Base-by-base conservation (phyloP, 495 filamentous ascomycete species). In the Barbatosphaeria neglecta region DNA sequence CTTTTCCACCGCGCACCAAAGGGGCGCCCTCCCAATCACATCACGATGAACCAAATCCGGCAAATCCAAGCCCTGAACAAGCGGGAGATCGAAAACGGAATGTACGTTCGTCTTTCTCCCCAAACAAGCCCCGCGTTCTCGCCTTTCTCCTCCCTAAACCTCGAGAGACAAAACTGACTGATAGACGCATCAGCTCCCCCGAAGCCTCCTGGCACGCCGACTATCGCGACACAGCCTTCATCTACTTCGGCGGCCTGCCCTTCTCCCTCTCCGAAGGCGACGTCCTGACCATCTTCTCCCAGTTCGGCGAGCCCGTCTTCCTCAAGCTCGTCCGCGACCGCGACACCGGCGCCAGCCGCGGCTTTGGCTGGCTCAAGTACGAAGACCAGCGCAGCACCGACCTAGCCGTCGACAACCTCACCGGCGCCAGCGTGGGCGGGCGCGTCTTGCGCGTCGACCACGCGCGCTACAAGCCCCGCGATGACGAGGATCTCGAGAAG, bases 371-470 rank as follows among this genome's bases (percentile, higher is more conserved):
- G 70, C 74, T 98, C 44, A 98, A 98, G 63, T 98, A 96, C 64
- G 92, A 98, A 59, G 92, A 98, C 64, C 92, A 98, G 74, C 80
- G 93, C 48, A 95, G 88, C 61, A 90, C 86, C 35, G 89, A 95
- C 64, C 70, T 98, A 27, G 92, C 92, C 2, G 92, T 98, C 2
- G 92, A 98, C 65, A 98, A 98, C 60, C 65, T 98, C 6, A 84
- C 87, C 38, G 92, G 92, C 15, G 81, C 89, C 20, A 82, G 76
- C 22, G 82, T 98, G 16, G 72, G 87, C 60, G 89, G 89, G 0
- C 72, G 90, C 39, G 64, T 86, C 41, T 62, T 98, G 33, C 80
- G 85, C 51, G 92, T 98, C 4, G 92, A 98, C 63, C 92, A 98
- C 65, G 81, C 86, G 35, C 70, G 87, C 39, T 97, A 98, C 61